Percentiles rank a stretch among this genome's conserved stretches.
Conservation (phyloP, 2,329 filamentous ascomycete genomes). For the Tolypocladium nubicola region DNA sequence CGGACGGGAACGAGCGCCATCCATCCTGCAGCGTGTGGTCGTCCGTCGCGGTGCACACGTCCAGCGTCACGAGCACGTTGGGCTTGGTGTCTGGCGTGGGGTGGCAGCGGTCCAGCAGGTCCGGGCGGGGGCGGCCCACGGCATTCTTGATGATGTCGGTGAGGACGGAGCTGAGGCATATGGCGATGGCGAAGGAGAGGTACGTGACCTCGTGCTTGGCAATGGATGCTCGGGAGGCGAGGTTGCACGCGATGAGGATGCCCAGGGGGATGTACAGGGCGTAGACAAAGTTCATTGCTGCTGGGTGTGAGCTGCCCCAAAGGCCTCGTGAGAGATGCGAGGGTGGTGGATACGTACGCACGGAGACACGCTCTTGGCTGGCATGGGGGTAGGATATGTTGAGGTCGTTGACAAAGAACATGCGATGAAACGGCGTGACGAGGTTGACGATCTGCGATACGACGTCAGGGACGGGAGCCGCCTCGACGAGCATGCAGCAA, state of each 20-base stretch:
- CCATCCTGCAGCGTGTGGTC: constrained; percentile 67
- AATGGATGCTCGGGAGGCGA: constrained; percentile 46
- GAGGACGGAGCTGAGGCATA: constrained; percentile 70
- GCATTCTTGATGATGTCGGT: constrained; percentile 89
- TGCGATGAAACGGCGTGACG: constrained; percentile 80
- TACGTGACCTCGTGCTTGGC: constrained; percentile 82
- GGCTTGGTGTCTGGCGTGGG: constrained; percentile 42
- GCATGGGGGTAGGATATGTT: constrained; percentile 82
- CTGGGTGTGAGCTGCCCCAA: neutral
- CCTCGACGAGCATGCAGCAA: neutral
- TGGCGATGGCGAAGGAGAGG: constrained; percentile 66
- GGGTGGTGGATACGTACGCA: constrained; percentile 40
- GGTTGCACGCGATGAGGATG: constrained; percentile 55
- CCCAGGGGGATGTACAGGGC: constrained; percentile 61
- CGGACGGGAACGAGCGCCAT: constrained; percentile 74
- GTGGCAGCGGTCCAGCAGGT: constrained; percentile 65
- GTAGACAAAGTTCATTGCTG: constrained; percentile 69
- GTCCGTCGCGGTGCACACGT: constrained; percentile 62
- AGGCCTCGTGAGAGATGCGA: neutral
- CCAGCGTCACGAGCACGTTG: constrained; percentile 47
- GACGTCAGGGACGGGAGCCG: neutral
- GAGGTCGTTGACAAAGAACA: constrained; percentile 83
- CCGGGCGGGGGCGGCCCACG: constrained; percentile 61
- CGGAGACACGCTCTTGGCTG: constrained; percentile 69
- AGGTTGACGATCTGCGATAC: constrained; percentile 16